Evolutionary conservation across 306 rosid genomes (phyloP), one percentile per base, ranked within the genome.

Genomic region (Dalbergia oliveri): DNA sequence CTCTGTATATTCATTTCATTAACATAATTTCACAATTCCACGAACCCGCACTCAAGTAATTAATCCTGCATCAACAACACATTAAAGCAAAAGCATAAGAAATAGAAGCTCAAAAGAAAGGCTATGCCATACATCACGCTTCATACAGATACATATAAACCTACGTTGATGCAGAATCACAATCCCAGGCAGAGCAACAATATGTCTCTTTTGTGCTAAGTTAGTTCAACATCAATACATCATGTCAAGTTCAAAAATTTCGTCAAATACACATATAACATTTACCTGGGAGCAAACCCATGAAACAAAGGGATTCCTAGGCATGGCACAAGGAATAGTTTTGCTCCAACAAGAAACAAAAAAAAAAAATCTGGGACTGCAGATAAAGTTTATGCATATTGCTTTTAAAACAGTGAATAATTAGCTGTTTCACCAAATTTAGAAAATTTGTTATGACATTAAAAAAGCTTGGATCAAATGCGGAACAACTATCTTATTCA

Each of bases 61-160:
- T 37, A 39, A 39, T 53, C 85, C 89, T 83, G 81, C 83, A 81
- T 66, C 63, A 80, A n/a, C 75, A 45, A 63, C 57, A 72, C 15
- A 34, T 65, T n/a, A 62, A n/a, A 66, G 70, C 76, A 74, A 59
- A 59, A 11, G 21, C 67, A 41, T 77, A 21, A 77, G 70, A 77
- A 37, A 79, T 35, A 21, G 37, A 66, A 39, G 18, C 8, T 76
- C 31, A 47, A 23, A 15, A 72, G 13, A 73, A 59, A 57, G 37
- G 10, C 15, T 11, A 5, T 43, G 66, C 45, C 0, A 14, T 15
- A n/a, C 76, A 76, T 65, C 59, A 37, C 37, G 44, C 68, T 71
- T 47, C 49, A 65, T 7, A 39, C 67, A 31, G 16, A 66, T 59
- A 33, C 74, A 66, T 39, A 72, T 47, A 4, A 41, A 50, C 43